Percentiles rank a stretch among this genome's conserved stretches.
Evolutionary conservation across 139 green algal genomes (phyloP).

Genomic region (Tetraselmis striata): DNA sequence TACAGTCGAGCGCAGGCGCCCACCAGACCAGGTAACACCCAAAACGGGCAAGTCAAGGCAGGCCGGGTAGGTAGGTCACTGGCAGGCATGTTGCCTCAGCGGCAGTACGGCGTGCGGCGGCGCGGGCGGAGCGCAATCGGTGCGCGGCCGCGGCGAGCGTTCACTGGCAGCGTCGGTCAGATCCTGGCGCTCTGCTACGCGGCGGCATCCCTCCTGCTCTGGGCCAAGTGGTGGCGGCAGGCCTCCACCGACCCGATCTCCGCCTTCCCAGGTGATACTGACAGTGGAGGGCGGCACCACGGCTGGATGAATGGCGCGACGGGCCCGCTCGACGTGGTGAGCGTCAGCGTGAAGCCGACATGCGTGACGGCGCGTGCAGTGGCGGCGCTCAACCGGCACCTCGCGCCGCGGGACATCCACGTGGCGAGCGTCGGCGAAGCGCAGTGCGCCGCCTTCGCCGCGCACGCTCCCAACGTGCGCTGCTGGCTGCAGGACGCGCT

Average conservation of each 20-base stretch:
- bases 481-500: conserved; percentile 21
- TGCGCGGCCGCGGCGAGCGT: not conserved
- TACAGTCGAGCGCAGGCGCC: no score
- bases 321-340: not conserved
- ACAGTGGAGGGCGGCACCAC: not conserved
- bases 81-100: no score
- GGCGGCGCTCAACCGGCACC: conserved; percentile 14
- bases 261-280: not conserved
- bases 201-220: not conserved
- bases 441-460: conserved; percentile 17
- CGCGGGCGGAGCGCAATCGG: not conserved
- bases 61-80: no score
- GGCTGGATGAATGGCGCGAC: not conserved
- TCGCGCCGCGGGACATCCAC: conserved; percentile 24
- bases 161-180: no score
- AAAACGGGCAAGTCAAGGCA: no score
- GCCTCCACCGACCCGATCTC: not conserved
- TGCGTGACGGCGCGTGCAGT: conserved; percentile 27
- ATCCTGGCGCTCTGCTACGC: not conserved
- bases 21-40: no score
- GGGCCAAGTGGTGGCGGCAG: not conserved
- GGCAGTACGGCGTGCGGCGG: no score
- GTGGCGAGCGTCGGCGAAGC: conserved; percentile 16
- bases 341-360: conserved; percentile 26
- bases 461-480: conserved; percentile 23